phyloP scores from a whole-genome alignment of 495 filamentous ascomycete species.

The Bacidia gigantensis region DNA sequence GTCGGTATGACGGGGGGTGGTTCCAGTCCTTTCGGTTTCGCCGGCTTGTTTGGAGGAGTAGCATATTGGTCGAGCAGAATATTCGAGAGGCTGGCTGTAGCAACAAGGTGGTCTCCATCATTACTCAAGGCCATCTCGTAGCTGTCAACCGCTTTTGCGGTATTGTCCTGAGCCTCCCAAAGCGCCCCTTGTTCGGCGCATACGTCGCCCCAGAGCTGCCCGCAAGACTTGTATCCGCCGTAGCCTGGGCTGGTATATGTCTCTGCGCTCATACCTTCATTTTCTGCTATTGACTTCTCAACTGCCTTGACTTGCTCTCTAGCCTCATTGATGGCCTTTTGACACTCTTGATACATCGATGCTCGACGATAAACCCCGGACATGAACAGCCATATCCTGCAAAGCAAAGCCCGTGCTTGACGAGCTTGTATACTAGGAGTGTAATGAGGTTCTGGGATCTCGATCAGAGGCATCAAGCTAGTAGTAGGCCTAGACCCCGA shows the following conservation, averaged over 20 bases:
- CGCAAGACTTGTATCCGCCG: conserved; percentile 60
- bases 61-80: conserved; percentile 78
- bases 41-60: conserved; percentile 33
- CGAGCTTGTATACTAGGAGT: conserved; percentile 37
- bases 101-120: conserved; percentile 60
- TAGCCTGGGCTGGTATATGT: conserved; percentile 49
- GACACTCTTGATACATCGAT: conserved; percentile 59
- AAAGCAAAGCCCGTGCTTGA: conserved; percentile 46
- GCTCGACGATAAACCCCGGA: conserved; percentile 76
- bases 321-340: conserved; percentile 72
- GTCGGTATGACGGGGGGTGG: conserved; percentile 5
- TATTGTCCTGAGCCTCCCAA: conserved; percentile 35
- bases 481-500: background rate
- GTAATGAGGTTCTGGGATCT: conserved; percentile 16
- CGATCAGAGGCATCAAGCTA: background rate
- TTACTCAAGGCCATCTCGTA: conserved; percentile 72
- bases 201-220: conserved; percentile 70
- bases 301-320: conserved; percentile 43
- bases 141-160: conserved; percentile 51
- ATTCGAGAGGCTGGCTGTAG: conserved; percentile 69
- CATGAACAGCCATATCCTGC: conserved; percentile 82
- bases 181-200: conserved; percentile 49
- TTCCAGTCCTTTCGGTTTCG: conserved; percentile 8
- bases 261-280: conserved; percentile 34
- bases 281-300: conserved; percentile 28